phyloP scores from a whole-genome alignment of 1,284 basidiomycete species.

The Trametes sp. region DNA sequence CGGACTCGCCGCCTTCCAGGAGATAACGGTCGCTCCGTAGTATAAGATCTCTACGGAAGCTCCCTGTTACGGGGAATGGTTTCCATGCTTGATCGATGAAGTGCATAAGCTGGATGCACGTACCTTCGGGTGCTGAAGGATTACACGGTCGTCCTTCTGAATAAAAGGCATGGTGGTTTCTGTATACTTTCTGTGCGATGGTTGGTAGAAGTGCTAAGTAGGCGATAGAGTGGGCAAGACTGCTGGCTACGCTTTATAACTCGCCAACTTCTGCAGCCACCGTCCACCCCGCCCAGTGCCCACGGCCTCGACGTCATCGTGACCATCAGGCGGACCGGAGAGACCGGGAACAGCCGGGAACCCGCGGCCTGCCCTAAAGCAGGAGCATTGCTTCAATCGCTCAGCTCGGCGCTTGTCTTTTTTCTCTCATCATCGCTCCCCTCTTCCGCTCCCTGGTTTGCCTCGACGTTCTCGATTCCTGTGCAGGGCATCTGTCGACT shows the following conservation, averaged over 20 bases:
- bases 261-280: background rate
- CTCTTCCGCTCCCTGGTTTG: slow-evolving; percentile 9
- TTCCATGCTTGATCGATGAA: slow-evolving; percentile 12
- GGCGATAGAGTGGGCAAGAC: background rate
- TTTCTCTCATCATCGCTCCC: slow-evolving; percentile 6
- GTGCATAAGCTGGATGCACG: background rate
- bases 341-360: background rate
- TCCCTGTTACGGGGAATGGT: slow-evolving; percentile 55
- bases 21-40: slow-evolving; percentile 86
- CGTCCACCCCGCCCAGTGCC: too few species aligned
- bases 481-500: slow-evolving; percentile 2
- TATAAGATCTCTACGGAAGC: slow-evolving; percentile 73
- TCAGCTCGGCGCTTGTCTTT: background rate
- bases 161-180: slow-evolving; percentile 57
- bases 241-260: background rate
- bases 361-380: slow-evolving; percentile 32
- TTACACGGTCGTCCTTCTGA: slow-evolving; percentile 46
- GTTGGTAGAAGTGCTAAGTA: background rate
- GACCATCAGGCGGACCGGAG: background rate
- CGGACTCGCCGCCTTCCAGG: slow-evolving; percentile 65
- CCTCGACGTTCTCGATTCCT: background rate
- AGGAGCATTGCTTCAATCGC: slow-evolving; percentile 4
- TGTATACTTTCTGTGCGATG: background rate
- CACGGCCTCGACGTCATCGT: slow-evolving; percentile 9
- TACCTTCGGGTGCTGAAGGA: slow-evolving; percentile 64